Conservation (phyloP, 2,329 filamentous ascomycete genomes). For the Parafenestella ontariensis region DNA sequence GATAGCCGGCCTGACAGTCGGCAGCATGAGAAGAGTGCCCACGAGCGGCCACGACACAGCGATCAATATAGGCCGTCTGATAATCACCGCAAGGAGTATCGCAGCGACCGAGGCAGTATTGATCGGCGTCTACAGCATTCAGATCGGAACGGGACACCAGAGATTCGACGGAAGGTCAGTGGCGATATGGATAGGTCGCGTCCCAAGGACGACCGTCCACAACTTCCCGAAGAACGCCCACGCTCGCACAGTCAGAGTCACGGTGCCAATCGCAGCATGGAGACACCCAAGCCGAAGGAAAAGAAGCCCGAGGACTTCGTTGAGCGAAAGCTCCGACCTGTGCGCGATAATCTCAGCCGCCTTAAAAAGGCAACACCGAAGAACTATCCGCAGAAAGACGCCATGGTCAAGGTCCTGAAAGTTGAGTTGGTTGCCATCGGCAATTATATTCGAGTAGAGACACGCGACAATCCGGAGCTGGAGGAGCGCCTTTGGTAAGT, state of each 20-base stretch:
- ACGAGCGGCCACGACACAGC: conserved; percentile 40
- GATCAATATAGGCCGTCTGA: conserved; percentile 48
- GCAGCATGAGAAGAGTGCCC: conserved; percentile 32
- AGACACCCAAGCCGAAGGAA: conserved; percentile 38
- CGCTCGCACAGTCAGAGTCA: conserved; percentile 56
- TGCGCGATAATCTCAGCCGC: conserved; percentile 65
- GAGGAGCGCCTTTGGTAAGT: conserved; percentile 62
- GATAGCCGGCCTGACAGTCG: conserved; percentile 42
- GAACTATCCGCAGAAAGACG: conserved; percentile 67
- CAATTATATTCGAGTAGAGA: conserved; percentile 63
- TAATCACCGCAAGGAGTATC: conserved; percentile 47
- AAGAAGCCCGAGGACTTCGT: conserved; percentile 56
- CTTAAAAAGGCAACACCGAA: conserved; percentile 69
- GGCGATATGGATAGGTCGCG: conserved; percentile 49
- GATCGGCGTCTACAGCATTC: conserved; percentile 47
- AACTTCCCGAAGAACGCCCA: conserved; percentile 56
- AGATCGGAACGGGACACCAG: conserved; percentile 52
- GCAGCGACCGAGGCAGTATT: conserved; percentile 41
- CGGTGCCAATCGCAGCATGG: conserved; percentile 45
- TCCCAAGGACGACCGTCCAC: conserved; percentile 53
- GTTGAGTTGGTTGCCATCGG: conserved; percentile 68
- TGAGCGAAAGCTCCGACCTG: conserved; percentile 63
- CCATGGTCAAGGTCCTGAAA: conserved; percentile 68
- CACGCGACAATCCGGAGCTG: conserved; percentile 52
- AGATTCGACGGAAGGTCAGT: conserved; percentile 53